phyloP scores from a whole-genome alignment of 2,329 filamentous ascomycete species.

The Fonsecaea nubica region DNA sequence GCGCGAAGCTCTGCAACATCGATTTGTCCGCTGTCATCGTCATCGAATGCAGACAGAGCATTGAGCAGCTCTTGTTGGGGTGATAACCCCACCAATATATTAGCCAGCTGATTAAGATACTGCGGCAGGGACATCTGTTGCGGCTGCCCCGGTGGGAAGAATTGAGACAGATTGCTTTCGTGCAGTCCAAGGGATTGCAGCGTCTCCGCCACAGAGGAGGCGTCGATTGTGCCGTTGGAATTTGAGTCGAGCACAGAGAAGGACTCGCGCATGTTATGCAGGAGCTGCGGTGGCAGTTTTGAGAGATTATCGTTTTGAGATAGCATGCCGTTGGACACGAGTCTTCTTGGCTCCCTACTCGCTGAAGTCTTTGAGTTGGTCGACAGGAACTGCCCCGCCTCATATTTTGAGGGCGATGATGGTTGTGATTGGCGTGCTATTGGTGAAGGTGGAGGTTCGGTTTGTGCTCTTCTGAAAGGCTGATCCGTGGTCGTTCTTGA shows the following conservation, averaged over 20 bases:
- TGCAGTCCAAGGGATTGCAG: conserved; percentile 72
- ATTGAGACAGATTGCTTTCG: conserved; percentile 74
- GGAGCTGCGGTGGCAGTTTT: conserved; percentile 75
- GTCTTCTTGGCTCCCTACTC: conserved; percentile 21
- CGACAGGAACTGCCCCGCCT: not conserved
- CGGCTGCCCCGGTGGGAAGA: conserved; percentile 76
- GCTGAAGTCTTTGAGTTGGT: not conserved
- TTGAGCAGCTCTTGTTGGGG: conserved; percentile 80
- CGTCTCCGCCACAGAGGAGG: conserved; percentile 86
- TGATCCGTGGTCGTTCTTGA: conserved; percentile 49
- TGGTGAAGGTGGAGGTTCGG: conserved; percentile 49
- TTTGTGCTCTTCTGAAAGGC: conserved; percentile 35
- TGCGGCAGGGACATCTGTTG: conserved; percentile 81
- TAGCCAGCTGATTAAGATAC: conserved; percentile 83
- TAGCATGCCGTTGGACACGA: conserved; percentile 31
- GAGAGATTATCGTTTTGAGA: conserved; percentile 49
- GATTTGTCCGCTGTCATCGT: conserved; percentile 92
- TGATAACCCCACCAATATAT: conserved; percentile 75
- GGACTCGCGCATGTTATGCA: conserved; percentile 85
- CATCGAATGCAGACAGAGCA: conserved; percentile 93
- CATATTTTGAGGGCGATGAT: conserved; percentile 19
- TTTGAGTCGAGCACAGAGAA: conserved; percentile 93
- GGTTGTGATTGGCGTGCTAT: conserved; percentile 37
- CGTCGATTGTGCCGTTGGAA: conserved; percentile 80
- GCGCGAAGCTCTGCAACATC: conserved; percentile 82